Conservation (phyloP, 75 land plant species). For the Selaginella tamariscina region DNA sequence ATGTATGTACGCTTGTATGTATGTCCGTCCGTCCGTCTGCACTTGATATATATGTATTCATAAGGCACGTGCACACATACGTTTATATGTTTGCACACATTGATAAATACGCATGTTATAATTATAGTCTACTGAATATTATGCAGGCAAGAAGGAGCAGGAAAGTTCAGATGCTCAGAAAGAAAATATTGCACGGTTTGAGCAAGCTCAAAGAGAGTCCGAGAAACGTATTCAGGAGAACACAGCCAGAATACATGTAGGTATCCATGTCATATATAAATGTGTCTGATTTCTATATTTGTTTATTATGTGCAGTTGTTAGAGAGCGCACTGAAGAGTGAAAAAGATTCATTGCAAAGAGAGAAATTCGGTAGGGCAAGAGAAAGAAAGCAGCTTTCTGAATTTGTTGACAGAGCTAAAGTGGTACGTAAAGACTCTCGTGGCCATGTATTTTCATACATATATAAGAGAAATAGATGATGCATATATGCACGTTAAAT, state of each 20-base stretch:
- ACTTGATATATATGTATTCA: not conserved
- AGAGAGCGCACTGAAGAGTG: slow-evolving; percentile 62
- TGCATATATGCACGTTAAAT: not conserved
- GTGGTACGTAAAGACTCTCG: slow-evolving; percentile 27
- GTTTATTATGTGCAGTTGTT: slow-evolving; percentile 28
- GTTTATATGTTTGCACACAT: no score
- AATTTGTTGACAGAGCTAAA: slow-evolving; percentile 21
- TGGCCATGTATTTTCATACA: not conserved
- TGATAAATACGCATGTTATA: no score
- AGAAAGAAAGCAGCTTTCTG: slow-evolving; percentile 26
- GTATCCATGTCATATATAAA: not conserved
- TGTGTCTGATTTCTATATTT: not conserved
- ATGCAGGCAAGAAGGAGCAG: slow-evolving; percentile 33
- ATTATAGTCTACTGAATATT: no score
- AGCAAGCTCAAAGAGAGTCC: slow-evolving; percentile 54
- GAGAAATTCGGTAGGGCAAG: slow-evolving; percentile 37
- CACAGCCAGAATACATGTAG: slow-evolving; percentile 64
- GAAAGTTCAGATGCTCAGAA: slow-evolving; percentile 19
- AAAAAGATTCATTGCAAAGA: slow-evolving; percentile 29
- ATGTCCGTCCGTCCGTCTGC: not conserved
- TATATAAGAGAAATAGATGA: not conserved
- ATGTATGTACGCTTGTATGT: not conserved
- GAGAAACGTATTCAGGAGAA: slow-evolving; percentile 62
- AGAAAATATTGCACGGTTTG: slow-evolving; percentile 31
- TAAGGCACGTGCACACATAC: no score